phyloP scores from a whole-genome alignment of 495 filamentous ascomycete genomes.

The Hypoxylon lienhwacheense region DNA sequence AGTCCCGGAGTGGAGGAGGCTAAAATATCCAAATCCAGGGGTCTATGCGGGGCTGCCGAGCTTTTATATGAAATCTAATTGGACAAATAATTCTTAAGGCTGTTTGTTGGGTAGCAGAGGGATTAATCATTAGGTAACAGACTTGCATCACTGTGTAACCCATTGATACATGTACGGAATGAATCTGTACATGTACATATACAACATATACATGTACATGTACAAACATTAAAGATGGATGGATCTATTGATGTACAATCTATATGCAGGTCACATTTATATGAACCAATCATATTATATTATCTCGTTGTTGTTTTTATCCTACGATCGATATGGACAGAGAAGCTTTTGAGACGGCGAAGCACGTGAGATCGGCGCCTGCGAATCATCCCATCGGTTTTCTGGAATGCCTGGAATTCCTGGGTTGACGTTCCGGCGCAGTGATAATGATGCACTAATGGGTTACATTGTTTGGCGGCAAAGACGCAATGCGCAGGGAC shows the following conservation, averaged over 20 bases:
- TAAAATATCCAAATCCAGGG: slow-evolving; percentile 22
- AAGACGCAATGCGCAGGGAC: slow-evolving; percentile 19
- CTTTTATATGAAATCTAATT: background rate
- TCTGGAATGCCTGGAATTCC: slow-evolving; percentile 13
- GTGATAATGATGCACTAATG: slow-evolving; percentile 15
- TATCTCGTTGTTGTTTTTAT: background rate
- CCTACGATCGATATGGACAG: background rate
- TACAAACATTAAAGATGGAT: background rate
- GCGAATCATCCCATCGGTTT: slow-evolving; percentile 28
- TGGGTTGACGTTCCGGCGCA: slow-evolving; percentile 8
- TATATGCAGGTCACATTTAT: slow-evolving; percentile 19
- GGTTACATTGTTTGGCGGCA: slow-evolving; percentile 34
- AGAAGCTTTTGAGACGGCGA: slow-evolving; percentile 4
- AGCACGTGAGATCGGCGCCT: slow-evolving; percentile 27
- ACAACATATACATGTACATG: no score
- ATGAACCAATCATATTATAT: slow-evolving; percentile 3
- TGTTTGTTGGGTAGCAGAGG: slow-evolving; percentile 24
- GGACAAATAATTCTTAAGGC: slow-evolving; percentile 9
- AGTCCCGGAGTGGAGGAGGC: slow-evolving; percentile 22
- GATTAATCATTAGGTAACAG: background rate
- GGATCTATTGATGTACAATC: background rate
- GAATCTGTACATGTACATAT: background rate
- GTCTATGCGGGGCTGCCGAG: slow-evolving; percentile 17
- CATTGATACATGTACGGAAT: background rate
- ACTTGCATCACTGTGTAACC: no score